Percentiles rank a stretch among this genome's conserved stretches.
phyloP scores from a whole-genome alignment of 2,329 filamentous ascomycete species.

The Juglanconis oblonga region DNA sequence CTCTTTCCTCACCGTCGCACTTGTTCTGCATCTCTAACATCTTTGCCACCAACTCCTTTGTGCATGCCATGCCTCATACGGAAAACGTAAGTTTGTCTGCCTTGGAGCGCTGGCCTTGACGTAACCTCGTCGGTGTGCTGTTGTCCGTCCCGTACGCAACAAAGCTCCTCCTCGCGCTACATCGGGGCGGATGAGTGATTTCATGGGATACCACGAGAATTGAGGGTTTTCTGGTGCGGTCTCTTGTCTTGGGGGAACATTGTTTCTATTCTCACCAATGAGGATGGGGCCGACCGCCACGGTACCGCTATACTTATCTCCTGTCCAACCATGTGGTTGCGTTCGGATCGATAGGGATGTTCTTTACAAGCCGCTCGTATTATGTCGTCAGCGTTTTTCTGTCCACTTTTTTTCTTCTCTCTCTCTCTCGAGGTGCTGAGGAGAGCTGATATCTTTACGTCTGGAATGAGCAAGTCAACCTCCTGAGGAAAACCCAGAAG shows the following conservation, averaged over 20 bases:
- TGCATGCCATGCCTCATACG: background rate
- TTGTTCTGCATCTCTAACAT: background rate
- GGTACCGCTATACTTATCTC: conserved; percentile 44
- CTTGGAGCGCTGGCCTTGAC: background rate
- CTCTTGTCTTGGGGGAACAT: too few species aligned
- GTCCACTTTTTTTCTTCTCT: conserved; percentile 52
- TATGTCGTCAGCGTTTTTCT: conserved; percentile 53
- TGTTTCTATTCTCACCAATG: conserved; percentile 46
- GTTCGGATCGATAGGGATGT: conserved; percentile 37
- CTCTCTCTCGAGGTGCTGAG: conserved; percentile 53
- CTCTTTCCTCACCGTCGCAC: background rate
- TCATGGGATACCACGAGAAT: background rate
- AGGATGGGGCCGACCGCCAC: conserved; percentile 45
- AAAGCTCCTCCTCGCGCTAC: background rate
- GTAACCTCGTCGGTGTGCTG: background rate
- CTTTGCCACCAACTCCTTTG: background rate
- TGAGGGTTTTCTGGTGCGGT: conserved; percentile 37
- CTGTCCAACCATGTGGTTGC: conserved; percentile 40
- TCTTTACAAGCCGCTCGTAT: conserved; percentile 48
- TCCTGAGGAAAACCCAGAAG: too few species aligned
- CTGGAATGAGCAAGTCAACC: conserved; percentile 43
- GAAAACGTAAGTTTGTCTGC: background rate
- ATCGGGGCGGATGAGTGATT: background rate
- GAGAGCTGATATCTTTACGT: conserved; percentile 47
- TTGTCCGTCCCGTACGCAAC: background rate